phyloP scores from a whole-genome alignment of 208 protist genomes.

The Trypanosomatidae sp. region DNA sequence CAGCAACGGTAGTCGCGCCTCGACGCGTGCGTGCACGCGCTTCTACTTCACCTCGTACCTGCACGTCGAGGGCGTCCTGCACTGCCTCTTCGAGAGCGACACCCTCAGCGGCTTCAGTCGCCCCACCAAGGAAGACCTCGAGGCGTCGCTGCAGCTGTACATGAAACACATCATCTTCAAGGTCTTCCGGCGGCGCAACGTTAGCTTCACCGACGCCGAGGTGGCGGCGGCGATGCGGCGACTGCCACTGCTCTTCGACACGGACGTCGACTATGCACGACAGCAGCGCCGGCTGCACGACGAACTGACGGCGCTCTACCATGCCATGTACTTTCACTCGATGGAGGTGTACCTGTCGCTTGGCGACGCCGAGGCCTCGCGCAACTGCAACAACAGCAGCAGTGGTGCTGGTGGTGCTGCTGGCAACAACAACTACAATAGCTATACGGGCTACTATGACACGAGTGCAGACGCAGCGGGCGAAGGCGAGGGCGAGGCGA shows the following conservation, averaged over 20 bases:
- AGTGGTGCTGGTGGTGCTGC: too few relatives aligned
- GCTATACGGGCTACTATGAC: too few relatives aligned
- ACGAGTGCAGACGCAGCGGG: too few relatives aligned
- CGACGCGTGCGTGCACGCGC: constrained; percentile 9
- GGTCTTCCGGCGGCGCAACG: constrained; percentile 31
- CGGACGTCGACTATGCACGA: constrained; percentile 18
- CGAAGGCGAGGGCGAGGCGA: too few relatives aligned
- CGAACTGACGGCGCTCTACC: constrained; percentile 17
- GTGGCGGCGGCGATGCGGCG: constrained; percentile 12
- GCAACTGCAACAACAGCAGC: too few relatives aligned
- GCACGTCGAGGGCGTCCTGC: constrained; percentile 28
- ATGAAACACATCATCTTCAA: constrained; percentile 52
- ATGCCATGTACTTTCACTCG: constrained; percentile 35
- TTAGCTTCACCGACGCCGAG: constrained; percentile 24
- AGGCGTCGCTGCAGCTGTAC: constrained; percentile 30
- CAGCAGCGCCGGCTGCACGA: constrained; percentile 19
- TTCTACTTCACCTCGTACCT: constrained; percentile 36
- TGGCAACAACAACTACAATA: too few relatives aligned
- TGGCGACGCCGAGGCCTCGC: constrained; percentile 16
- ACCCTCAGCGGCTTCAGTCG: constrained; percentile 20
- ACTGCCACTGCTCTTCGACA: constrained; percentile 25
- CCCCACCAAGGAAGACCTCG: constrained; percentile 26
- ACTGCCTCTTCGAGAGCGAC: constrained; percentile 34
- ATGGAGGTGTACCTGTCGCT: constrained; percentile 45
- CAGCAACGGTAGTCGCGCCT: neutral